phyloP scores from a whole-genome alignment of 345 rosid genomes.

The Gossypium anomalum region DNA sequence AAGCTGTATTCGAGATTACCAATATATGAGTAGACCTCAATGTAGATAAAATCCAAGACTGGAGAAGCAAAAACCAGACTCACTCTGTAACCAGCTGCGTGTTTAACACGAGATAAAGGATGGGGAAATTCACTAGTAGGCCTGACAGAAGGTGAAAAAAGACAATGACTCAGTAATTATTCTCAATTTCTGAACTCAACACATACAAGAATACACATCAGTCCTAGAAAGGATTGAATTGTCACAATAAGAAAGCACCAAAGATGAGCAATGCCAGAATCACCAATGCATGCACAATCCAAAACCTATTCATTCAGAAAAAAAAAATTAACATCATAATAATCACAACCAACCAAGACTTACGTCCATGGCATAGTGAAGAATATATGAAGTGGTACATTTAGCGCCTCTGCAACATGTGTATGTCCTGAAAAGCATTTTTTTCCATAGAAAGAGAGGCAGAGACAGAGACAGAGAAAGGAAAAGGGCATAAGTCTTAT shows the following conservation, averaged over 20 bases:
- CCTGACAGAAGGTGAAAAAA: slow-evolving; percentile 34
- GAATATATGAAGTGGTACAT: slow-evolving; percentile 86
- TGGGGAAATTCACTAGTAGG: slow-evolving; percentile 98
- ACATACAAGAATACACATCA: slow-evolving; percentile 3
- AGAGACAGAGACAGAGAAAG: not conserved
- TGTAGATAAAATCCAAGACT: not conserved
- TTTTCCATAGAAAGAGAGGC: not conserved
- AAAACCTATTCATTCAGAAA: not conserved
- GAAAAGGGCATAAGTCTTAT: not conserved
- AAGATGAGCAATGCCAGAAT: not conserved
- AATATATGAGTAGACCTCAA: not conserved
- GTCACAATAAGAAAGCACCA: slow-evolving; percentile 16
- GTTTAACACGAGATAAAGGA: slow-evolving; percentile 98
- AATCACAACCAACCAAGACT: slow-evolving; percentile 49
- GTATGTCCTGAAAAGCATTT: slow-evolving; percentile 58
- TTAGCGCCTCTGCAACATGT: slow-evolving; percentile 92
- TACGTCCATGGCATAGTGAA: slow-evolving; percentile 99
- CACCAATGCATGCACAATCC: not conserved
- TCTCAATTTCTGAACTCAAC: not conserved
- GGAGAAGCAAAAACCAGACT: slow-evolving; percentile 22
- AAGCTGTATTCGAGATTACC: slow-evolving; percentile 46
- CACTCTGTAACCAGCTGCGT: slow-evolving; percentile 93
- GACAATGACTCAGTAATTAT: not conserved
- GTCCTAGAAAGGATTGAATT: not conserved
- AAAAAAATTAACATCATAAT: not conserved